These are phyloP conservation scores for Leishmania aethiopica DNA, from an alignment of 208 protist genomes.

Conservation along the genomic window DNA sequence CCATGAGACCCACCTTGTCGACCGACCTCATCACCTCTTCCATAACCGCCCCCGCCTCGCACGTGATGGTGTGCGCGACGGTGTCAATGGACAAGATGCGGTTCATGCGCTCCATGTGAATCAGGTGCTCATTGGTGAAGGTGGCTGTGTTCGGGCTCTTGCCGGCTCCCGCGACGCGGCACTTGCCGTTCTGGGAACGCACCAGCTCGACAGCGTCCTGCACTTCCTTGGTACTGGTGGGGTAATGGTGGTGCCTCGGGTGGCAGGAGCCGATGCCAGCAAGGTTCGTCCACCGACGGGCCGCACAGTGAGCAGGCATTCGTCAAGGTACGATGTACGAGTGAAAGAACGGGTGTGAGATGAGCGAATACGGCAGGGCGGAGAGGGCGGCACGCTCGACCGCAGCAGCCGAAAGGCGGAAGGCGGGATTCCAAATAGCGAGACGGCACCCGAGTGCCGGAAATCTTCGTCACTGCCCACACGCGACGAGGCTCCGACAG, in stretches of 20 bases:
- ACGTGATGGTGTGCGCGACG: slow-evolving; percentile 37
- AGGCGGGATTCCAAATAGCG: neutral
- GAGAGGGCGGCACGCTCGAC: neutral
- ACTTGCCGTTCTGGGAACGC: slow-evolving; percentile 32
- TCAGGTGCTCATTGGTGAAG: slow-evolving; percentile 58
- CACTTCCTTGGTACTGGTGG: slow-evolving; percentile 33
- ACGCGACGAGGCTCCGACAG: neutral
- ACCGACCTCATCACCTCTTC: slow-evolving; percentile 53
- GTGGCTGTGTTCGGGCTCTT: slow-evolving; percentile 67
- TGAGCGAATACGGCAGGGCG: too few relatives aligned
- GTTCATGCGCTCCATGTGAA: slow-evolving; percentile 61
- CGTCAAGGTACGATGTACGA: neutral
- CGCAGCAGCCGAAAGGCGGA: neutral
- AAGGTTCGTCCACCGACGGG: slow-evolving; percentile 57
- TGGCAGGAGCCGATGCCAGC: slow-evolving; percentile 55
- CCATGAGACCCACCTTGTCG: slow-evolving; percentile 51
- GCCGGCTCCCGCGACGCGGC: slow-evolving; percentile 57
- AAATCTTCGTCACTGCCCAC: neutral
- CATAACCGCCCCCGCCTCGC: slow-evolving; percentile 56
- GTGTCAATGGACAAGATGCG: slow-evolving; percentile 53
- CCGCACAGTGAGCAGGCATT: neutral
- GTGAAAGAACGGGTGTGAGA: neutral
- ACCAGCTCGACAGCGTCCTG: slow-evolving; percentile 31
- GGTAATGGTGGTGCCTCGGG: slow-evolving; percentile 57
- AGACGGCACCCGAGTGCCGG: neutral